Percentiles rank a stretch among this genome's conserved stretches.
phyloP scores from a whole-genome alignment of 768 basidiomycete genomes.

The Leccinum variicolor region DNA sequence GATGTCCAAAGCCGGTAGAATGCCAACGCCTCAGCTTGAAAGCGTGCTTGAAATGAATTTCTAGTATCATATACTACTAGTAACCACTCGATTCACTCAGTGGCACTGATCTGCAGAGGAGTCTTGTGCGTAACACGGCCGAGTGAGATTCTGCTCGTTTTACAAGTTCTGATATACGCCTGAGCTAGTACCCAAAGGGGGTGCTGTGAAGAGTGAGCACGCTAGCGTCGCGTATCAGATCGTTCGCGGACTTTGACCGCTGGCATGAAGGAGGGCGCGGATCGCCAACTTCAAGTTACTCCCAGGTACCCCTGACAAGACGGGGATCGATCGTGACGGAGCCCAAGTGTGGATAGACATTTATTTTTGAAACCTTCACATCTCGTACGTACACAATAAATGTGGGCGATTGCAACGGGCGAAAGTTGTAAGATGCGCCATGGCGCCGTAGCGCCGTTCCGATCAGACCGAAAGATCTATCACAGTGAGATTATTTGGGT shows the following conservation, averaged over 20 bases:
- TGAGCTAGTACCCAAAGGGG: too few species aligned
- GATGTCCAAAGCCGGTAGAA: too few species aligned
- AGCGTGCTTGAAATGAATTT: too few species aligned
- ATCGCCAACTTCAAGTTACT: constrained; percentile 16
- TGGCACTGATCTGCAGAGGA: too few species aligned
- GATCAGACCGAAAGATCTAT: constrained; percentile 1
- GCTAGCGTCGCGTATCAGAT: background rate
- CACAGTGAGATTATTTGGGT: constrained; percentile 1
- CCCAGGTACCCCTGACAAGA: background rate
- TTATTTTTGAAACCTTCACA: background rate
- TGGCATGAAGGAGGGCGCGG: constrained; percentile 5
- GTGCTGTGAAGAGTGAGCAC: background rate
- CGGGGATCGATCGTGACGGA: constrained; percentile 1
- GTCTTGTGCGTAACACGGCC: too few species aligned
- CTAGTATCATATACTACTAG: too few species aligned
- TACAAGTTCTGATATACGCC: too few species aligned
- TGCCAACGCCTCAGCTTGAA: too few species aligned
- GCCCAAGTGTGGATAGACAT: background rate
- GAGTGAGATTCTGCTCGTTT: too few species aligned
- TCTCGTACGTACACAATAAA: background rate
- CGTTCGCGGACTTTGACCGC: constrained; percentile 8
- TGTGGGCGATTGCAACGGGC: background rate
- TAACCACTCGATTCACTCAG: too few species aligned
- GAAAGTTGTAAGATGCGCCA: background rate
- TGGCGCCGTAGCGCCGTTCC: background rate